Conservation (phyloP, 495 filamentous ascomycete species). For the Chaetomium cochliodes region DNA sequence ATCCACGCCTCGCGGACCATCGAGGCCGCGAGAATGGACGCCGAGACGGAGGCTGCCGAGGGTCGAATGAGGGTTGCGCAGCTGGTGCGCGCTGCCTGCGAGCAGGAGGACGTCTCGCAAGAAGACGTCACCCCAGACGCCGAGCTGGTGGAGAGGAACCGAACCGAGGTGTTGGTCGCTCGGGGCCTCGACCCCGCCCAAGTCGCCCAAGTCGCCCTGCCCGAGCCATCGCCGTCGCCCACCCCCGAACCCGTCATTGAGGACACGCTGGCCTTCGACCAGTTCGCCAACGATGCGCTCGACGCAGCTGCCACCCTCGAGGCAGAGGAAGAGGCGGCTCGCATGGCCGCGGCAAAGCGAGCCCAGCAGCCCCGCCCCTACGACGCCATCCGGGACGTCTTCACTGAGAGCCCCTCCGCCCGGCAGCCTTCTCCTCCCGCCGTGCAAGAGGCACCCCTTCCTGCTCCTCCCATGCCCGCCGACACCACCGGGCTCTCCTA, state of each 20-base stretch:
- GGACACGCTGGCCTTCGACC: conserved; percentile 18
- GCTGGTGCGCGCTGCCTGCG: conserved; percentile 31
- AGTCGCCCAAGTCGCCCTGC: conserved; percentile 9
- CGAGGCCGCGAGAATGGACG: conserved; percentile 35
- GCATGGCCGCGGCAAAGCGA: conserved; percentile 24
- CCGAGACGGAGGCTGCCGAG: conserved; percentile 25
- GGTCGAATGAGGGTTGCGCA: conserved; percentile 24
- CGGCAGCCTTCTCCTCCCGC: conserved; percentile 19
- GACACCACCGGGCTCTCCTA: conserved; percentile 30
- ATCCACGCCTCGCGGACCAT: conserved; percentile 46
- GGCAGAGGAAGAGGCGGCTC: conserved; percentile 27
- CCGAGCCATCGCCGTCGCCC: conserved; percentile 5
- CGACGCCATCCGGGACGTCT: conserved; percentile 50
- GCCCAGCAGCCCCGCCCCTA: conserved; percentile 42
- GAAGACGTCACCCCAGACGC: conserved; percentile 39
- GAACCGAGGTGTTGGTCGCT: conserved; percentile 25
- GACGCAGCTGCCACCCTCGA: conserved; percentile 28
- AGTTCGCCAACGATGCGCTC: conserved; percentile 29
- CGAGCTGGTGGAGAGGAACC: conserved; percentile 36
- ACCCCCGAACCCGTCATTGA: conserved; percentile 8
- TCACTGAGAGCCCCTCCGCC: conserved; percentile 36
- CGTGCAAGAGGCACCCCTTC: conserved; percentile 17
- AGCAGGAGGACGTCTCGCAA: conserved; percentile 34
- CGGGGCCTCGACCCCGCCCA: conserved; percentile 34
- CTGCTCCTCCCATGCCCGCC: conserved; percentile 6